These are phyloP conservation scores for Tetrahymena elliotti DNA, from an alignment of 73 alveolate genomes.

Conservation along the genomic window DNA sequence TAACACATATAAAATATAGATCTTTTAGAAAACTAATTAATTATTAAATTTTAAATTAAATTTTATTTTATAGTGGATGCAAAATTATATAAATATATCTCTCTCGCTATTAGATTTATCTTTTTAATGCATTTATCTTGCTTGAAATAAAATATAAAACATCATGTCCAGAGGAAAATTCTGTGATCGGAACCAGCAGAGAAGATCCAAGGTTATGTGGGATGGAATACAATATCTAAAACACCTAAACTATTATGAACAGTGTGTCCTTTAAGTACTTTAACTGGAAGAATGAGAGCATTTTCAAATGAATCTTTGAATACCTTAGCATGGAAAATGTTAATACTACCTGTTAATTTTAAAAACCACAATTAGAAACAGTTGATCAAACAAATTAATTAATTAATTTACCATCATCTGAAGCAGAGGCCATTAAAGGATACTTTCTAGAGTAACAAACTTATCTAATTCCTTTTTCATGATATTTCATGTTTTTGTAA, in stretches of 20 bases:
- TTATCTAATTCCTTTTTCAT: slow-evolving; percentile 54
- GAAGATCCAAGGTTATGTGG: slow-evolving; percentile 40
- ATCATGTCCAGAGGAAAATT: slow-evolving; percentile 38
- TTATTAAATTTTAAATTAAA: too few relatives aligned
- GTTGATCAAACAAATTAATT: neutral
- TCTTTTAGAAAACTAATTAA: neutral
- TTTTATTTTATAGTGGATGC: neutral
- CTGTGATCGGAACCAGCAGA: slow-evolving; percentile 23
- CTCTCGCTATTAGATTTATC: too few relatives aligned
- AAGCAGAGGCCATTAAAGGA: slow-evolving; percentile 35
- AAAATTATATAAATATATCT: neutral
- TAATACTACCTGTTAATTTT: slow-evolving; percentile 13
- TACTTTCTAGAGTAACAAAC: slow-evolving; percentile 14
- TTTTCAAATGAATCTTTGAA: slow-evolving; percentile 15
- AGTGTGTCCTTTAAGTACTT: slow-evolving; percentile 18
- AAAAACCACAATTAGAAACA: neutral
- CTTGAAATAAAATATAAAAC: neutral
- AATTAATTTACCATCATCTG: slow-evolving; percentile 36
- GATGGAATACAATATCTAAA: slow-evolving; percentile 34
- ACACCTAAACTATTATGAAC: neutral
- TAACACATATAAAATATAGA: neutral
- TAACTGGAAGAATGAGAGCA: slow-evolving; percentile 27
- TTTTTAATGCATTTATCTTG: too few relatives aligned
- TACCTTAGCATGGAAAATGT: slow-evolving; percentile 33
- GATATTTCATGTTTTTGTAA: slow-evolving; percentile 86